Base-by-base conservation (phyloP, 306 rosid species). In the Macrotyloma uniflorum region DNA sequence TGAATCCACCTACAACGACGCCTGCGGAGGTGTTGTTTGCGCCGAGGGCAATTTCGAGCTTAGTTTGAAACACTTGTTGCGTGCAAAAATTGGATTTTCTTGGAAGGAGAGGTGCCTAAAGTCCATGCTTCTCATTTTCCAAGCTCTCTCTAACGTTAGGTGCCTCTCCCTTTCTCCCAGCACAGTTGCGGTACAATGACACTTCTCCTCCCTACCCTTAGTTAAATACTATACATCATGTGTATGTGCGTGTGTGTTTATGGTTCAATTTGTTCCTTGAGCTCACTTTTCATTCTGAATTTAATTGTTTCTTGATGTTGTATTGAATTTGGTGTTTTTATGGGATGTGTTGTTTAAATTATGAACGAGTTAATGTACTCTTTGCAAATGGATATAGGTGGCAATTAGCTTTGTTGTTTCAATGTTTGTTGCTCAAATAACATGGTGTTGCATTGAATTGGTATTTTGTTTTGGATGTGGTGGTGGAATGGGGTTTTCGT, bases 71-170 rank as follows among this genome's bases (percentile, higher is more conserved):
- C 30, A 16, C 49, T 53, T 80, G 79, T 18, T 13, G 11, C 7
- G 33, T 12, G 84, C 79, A 0, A 80, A 66, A 13, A 40, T 80
- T 13, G 75, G 75, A 8, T 80, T 80, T 67, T 80, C 73, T 0
- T 80, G 79, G 79, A 65, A 54, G 49, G 45, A 72, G 14, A 28
- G 20, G 8, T 80, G 84, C 70, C 59, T 20, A 3, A 65, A 16
- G 58, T 40, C 74, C 14, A 47, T 80, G 68, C 32, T 53, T 43
- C 5, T 26, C 2, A 5, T 80, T 24, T 73, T 80, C 40, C 28
- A 42, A 4, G 51, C 79, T 5, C 74, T 73, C 8, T 65, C 1
- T 23, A 16, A 73, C 46, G 75, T 80, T 28, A 45, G 18, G 0
- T 53, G 20, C 23, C 68, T 80, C 22, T 73, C 84, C 1, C 26